Evolutionary conservation across 306 rosid species (phyloP).

Genomic region (Cajanus cajan): DNA sequence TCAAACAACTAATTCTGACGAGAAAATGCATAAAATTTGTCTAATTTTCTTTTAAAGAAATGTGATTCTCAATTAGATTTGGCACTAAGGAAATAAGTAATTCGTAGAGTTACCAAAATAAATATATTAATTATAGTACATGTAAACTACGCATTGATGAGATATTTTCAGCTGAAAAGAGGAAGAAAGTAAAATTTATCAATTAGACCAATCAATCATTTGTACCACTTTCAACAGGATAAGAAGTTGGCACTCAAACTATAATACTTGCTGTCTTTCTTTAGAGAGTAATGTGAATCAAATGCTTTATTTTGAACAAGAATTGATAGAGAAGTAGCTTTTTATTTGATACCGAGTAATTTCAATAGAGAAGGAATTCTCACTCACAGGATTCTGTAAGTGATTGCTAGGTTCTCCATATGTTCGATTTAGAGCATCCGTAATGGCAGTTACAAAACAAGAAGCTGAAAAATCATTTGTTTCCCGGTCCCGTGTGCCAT

Average conservation of each 20-base stretch:
- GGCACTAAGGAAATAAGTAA: not conserved
- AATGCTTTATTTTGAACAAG: constrained; percentile 11
- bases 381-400: constrained; percentile 63
- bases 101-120: not conserved
- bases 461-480: constrained; percentile 80
- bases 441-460: constrained; percentile 76
- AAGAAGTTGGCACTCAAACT: not conserved
- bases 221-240: constrained; percentile 1
- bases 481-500: constrained; percentile 82
- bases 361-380: constrained; percentile 25
- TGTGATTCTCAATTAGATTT: not conserved
- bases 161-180: not conserved
- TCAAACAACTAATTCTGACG: not conserved
- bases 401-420: constrained; percentile 63
- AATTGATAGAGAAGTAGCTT: not conserved
- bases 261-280: constrained; percentile 17
- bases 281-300: not conserved
- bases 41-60: not conserved
- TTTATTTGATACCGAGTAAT: not conserved
- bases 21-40: not conserved
- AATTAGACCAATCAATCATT: not conserved
- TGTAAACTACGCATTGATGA: not conserved
- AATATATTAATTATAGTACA: not conserved
- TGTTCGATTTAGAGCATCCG: constrained; percentile 88
- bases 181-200: not conserved